Base-by-base conservation (phyloP, 768 basidiomycete genomes). In the Tylopilus subfusipes region DNA sequence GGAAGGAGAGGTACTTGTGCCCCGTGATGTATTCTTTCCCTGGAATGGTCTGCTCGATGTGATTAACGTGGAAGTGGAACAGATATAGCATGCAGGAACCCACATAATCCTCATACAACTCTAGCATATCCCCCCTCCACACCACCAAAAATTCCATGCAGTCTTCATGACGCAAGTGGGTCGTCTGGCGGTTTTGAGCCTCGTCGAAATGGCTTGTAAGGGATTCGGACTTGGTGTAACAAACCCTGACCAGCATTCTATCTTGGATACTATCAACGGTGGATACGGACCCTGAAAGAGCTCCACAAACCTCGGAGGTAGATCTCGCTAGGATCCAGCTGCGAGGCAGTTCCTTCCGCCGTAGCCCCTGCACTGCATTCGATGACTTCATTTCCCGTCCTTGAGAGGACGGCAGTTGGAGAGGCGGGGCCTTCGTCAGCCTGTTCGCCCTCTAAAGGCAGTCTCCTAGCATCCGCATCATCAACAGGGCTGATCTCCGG, bases 91-190 rank as follows among this genome's bases (percentile, higher is more conserved):
- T 39, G 36, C 11, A 18, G n/a, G 40, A 19, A 73, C 85, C 54
- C 60, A 93, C 93, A 76, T 90, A 84, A 62, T 94, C 87, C 50
- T 84, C 80, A 66, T 96, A 97, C 19, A 98, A 72, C 67, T 98
- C 93, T 38, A 98, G 71, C 46, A 79, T 75, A 57, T 85, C 80
- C 54, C 78, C 82, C 38, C 90, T 80, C 88, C 93, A 97, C 11
- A 84, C 85, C 0, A 96, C 93, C 55, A 95, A 74, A 63, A 86
- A 93, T 66, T 98, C 95, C 29, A 80, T 81, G 81, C 88, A 87
- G 25, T 82, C 80, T 63, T 88, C 83, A 53, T 78, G 82, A 22
- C 76, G 73, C 14, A 91, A 66, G 53, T 85, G 72, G 30, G 81
- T 75, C 4, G 84, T 81, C 21, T 78, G 81, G 2, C 88, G 83